A percentile compares a stretch with the other conserved stretches of the same genome.
These are phyloP conservation scores for Populus davidiana DNA, from an alignment of 345 rosid genomes.

Conservation along the genomic window DNA sequence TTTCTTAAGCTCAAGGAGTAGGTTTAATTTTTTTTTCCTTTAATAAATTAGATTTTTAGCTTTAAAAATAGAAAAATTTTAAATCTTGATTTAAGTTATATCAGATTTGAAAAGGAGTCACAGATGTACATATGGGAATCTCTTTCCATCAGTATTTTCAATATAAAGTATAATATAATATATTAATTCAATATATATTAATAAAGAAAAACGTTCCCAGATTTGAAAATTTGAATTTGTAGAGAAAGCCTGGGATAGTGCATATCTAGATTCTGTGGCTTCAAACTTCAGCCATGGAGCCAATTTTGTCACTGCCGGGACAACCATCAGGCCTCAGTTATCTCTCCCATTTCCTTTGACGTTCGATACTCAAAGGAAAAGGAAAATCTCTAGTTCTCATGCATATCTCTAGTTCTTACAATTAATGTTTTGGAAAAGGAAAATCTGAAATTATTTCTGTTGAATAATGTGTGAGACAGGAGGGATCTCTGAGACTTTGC, in stretches of 20 bases:
- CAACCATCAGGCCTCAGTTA: slow-evolving; percentile 53
- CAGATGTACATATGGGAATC: too few relatives aligned
- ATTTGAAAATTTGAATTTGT: not conserved
- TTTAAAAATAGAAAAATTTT: too few relatives aligned
- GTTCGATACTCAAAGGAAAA: slow-evolving; percentile 33
- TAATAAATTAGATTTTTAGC: too few relatives aligned
- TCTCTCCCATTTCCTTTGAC: slow-evolving; percentile 67
- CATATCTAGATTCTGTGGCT: slow-evolving; percentile 59
- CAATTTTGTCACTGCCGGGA: slow-evolving; percentile 78
- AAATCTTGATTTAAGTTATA: too few relatives aligned
- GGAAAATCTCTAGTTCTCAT: not conserved
- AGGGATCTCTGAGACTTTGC: slow-evolving; percentile 21
- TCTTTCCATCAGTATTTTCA: not conserved
- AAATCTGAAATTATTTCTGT: not conserved
- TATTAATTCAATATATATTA: too few relatives aligned
- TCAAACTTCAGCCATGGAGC: slow-evolving; percentile 80
- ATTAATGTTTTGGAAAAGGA: not conserved
- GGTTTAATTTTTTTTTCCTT: too few relatives aligned
- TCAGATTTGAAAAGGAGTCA: too few relatives aligned
- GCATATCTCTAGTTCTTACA: not conserved
- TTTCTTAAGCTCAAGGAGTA: too few relatives aligned
- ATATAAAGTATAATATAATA: not conserved
- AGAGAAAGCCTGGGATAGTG: slow-evolving; percentile 54
- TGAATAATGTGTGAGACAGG: not conserved
- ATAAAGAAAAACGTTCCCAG: not conserved